phyloP scores from a whole-genome alignment of 2,329 filamentous ascomycete species.

The Colletotrichum tabaci region DNA sequence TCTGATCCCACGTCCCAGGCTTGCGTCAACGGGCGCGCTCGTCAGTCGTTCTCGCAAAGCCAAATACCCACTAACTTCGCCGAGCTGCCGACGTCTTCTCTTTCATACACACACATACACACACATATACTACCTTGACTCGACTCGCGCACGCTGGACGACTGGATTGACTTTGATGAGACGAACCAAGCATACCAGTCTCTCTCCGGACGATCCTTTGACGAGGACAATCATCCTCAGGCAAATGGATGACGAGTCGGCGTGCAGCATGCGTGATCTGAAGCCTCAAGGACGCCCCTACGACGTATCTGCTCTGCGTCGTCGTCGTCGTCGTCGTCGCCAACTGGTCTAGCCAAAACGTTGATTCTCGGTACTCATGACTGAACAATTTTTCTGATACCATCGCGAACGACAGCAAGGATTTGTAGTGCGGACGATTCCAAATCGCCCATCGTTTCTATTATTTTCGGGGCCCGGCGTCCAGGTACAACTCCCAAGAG shows the following conservation, averaged over 20 bases:
- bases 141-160: constrained; percentile 6
- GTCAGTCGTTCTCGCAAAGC: constrained; percentile 39
- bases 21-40: constrained; percentile 33
- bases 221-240: constrained; percentile 22
- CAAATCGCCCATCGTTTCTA: constrained; percentile 9
- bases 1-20: constrained; percentile 29
- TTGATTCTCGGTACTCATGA: constrained; percentile 1
- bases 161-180: constrained; percentile 37
- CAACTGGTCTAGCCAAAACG: constrained; percentile 2
- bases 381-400: constrained; percentile 3
- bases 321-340: not conserved
- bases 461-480: constrained; percentile 6
- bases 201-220: constrained; percentile 12
- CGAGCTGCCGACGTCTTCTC: constrained; percentile 4
- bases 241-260: constrained; percentile 35
- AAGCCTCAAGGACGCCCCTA: not conserved
- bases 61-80: constrained; percentile 18
- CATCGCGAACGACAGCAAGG: constrained; percentile 20
- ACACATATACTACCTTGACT: not conserved
- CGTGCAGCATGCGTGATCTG: not conserved
- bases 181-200: constrained; percentile 29
- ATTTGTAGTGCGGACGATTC: constrained; percentile 15
- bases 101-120: no score
- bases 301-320: constrained; percentile 1
- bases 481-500: constrained; percentile 24